A percentile compares a stretch with the other conserved stretches of the same genome.
Conservation (phyloP, 2,329 filamentous ascomycete species). For the Alternaria ethzedia region DNA sequence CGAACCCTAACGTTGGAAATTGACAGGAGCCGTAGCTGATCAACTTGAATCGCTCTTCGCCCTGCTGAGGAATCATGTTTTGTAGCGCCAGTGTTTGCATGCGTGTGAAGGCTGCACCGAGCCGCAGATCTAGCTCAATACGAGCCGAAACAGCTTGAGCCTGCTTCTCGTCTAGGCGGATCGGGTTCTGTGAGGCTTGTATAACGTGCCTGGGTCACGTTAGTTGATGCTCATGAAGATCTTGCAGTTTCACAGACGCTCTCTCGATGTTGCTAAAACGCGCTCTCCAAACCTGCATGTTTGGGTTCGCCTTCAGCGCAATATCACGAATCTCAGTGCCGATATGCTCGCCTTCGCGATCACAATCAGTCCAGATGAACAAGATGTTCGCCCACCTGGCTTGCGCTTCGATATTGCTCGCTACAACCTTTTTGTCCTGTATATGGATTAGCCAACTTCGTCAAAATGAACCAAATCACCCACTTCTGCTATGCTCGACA, state of each 20-base stretch:
- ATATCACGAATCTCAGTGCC: conserved; percentile 87
- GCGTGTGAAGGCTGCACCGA: conserved; percentile 90
- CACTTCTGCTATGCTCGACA: conserved; percentile 71
- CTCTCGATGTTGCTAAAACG: conserved; percentile 95
- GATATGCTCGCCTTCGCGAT: conserved; percentile 96
- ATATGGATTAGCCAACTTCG: conserved; percentile 13
- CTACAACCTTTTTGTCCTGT: conserved; percentile 79
- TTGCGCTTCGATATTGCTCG: conserved; percentile 82
- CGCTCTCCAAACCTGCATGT: conserved; percentile 81
- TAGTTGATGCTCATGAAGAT: not conserved
- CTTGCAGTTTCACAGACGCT: conserved; percentile 64
- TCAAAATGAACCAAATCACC: conserved; percentile 1
- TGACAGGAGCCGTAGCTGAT: conserved; percentile 96
- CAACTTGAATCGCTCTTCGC: conserved; percentile 65
- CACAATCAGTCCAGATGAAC: conserved; percentile 99
- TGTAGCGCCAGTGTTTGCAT: conserved; percentile 83
- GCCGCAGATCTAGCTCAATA: conserved; percentile 89
- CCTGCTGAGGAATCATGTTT: conserved; percentile 66
- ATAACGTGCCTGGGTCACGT: conserved; percentile 74
- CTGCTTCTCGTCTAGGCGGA: conserved; percentile 81
- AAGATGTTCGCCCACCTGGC: conserved; percentile 75
- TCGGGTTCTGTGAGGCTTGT: conserved; percentile 77
- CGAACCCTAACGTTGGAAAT: conserved; percentile 94
- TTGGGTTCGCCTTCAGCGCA: conserved; percentile 74
- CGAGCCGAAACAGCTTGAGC: conserved; percentile 86